Percentiles rank a stretch among this genome's conserved stretches.
Conservation (phyloP, 441 rosid species). For the Melianthus villosus region DNA sequence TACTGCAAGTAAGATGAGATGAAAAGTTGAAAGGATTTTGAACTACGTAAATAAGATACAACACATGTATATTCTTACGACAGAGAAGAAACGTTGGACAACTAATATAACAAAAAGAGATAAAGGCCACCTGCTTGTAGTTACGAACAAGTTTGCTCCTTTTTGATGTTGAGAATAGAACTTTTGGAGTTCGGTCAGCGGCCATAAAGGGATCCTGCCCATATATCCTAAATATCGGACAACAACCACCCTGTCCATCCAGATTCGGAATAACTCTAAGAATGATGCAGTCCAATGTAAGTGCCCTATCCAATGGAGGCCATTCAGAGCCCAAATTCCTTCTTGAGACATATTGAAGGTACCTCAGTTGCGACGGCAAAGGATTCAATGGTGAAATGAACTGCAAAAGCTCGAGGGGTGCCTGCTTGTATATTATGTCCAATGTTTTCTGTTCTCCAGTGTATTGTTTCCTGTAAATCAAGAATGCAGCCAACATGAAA, state of each 20-base stretch:
- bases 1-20: too few species aligned
- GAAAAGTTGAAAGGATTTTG: background rate
- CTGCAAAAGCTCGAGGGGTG: conserved; percentile 67
- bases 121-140: conserved; percentile 47
- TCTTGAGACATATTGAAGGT: conserved; percentile 67
- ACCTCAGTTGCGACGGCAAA: conserved; percentile 71
- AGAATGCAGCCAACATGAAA: conserved; percentile 72
- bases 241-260: conserved; percentile 62
- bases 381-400: conserved; percentile 61
- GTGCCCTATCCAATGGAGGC: conserved; percentile 71
- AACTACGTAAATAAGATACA: background rate
- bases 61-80: too few species aligned
- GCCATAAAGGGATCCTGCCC: conserved; percentile 66
- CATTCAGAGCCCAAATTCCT: conserved; percentile 61
- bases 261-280: conserved; percentile 52
- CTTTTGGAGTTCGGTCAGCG: conserved; percentile 50
- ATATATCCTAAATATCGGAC: conserved; percentile 69
- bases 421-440: conserved; percentile 74
- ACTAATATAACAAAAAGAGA: conserved; percentile 1
- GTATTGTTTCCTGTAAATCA: conserved; percentile 53
- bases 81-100: background rate
- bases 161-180: conserved; percentile 59
- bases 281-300: conserved; percentile 60
- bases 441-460: conserved; percentile 60
- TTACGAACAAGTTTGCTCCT: conserved; percentile 43